These are phyloP conservation scores for Hortiboletus campestris DNA, from an alignment of 768 basidiomycete species.

Conservation along the genomic window DNA sequence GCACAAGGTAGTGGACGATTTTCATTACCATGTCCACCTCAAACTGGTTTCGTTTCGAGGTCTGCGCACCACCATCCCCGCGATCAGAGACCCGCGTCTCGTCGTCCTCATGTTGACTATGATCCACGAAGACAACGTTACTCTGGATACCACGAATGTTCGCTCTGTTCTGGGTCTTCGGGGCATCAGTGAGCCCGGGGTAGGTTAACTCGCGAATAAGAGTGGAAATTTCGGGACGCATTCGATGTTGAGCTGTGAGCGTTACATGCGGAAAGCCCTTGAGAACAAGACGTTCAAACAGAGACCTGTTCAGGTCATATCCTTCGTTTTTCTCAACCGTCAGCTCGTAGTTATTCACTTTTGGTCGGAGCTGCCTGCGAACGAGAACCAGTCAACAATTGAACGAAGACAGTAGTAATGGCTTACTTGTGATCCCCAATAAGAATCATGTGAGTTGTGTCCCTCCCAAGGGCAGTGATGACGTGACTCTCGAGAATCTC, in stretches of 20 bases:
- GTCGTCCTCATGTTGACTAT: constrained; percentile 54
- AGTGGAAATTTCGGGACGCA: constrained; percentile 71
- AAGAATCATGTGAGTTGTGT: constrained; percentile 54
- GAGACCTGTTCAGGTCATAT: constrained; percentile 62
- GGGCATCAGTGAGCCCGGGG: constrained; percentile 58
- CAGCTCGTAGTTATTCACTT: constrained; percentile 62
- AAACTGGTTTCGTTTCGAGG: constrained; percentile 60
- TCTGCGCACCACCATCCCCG: constrained; percentile 43
- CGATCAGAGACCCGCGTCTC: constrained; percentile 40
- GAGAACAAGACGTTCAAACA: constrained; percentile 68
- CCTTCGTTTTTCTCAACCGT: constrained; percentile 70
- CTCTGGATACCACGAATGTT: constrained; percentile 53
- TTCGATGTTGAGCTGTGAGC: constrained; percentile 60
- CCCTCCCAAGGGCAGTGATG: constrained; percentile 49
- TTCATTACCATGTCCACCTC: constrained; percentile 66
- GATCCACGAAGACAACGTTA: constrained; percentile 62
- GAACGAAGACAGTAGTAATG: neutral
- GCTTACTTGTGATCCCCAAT: constrained; percentile 74
- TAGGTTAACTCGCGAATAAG: constrained; percentile 64
- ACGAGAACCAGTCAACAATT: neutral
- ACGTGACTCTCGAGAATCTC: constrained; percentile 71
- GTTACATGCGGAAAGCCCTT: constrained; percentile 61
- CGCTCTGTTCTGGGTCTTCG: constrained; percentile 46
- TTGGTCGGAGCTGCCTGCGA: constrained; percentile 66
- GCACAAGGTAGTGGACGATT: constrained; percentile 61